Evolutionary conservation across 257 asterid species (phyloP), one percentile per base, ranked within the genome.

Genomic region (Ligustrum vulgare): DNA sequence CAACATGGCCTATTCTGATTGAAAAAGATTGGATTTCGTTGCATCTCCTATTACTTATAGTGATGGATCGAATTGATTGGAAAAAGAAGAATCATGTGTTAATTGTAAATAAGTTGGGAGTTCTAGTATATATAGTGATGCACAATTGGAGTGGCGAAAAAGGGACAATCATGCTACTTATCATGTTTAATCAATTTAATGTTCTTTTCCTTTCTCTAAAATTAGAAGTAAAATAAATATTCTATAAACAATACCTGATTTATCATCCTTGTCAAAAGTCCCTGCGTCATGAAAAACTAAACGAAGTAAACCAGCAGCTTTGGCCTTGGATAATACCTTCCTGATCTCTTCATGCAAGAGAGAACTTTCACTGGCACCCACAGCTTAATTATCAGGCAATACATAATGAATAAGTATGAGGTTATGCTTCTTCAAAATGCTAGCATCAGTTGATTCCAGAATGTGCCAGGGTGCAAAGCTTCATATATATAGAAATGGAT

Each of bases 211-310:
- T 32, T 8, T 36, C 20, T 66, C 5, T 23, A 8, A 37, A 60
- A 64, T 43, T 10, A 31, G 18, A 32, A 22, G 37, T 4, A 62
- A 74, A 9, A 74, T 65, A 65, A 45, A 58, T 16, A 71, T 69
- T 23, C 20, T 80, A 34, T 43, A 71, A 37, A 60, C 3, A 64
- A 25, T 80, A 92, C 96, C 97, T 73, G 87, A 82, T 69, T 85
- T 78, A 37, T 89, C 90, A 18, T 82, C 82, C 77, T 81, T 75
- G 77, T 86, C 90, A 75, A 87, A 94, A 77, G 98, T 94, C 84
- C 98, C 98, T n/a, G 98, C 97, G 64, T 94, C 98, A n/a, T 92
- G 98, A 79, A 94, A 94, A 63, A 86, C 98, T 78, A 94, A 82
- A 75, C 98, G 98, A 75, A 94, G 97, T 67, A 90, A 84, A 71